Evolutionary conservation across 371 early-diverging fungal species (phyloP), one percentile per base, ranked within the genome.

Genomic region (Batrachochytrium dendrobatidis): DNA sequence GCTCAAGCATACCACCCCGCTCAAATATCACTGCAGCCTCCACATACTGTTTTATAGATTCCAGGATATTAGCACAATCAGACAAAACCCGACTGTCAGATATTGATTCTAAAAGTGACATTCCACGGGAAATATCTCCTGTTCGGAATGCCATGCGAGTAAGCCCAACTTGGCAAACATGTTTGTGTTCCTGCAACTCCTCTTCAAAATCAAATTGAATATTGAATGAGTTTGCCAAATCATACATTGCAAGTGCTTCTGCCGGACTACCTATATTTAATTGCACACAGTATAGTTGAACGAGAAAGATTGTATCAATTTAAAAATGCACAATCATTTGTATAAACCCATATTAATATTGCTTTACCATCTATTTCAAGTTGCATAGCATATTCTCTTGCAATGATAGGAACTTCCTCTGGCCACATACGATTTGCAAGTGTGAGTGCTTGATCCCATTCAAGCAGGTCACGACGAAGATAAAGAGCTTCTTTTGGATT

Each of bases 381-480:
- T 53, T 73, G 67, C 20, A 52, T 48, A 15, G 80, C 80, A 61
- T 75, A 80, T 35, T 71, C 74, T 17, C 53, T 35, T 3, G 74
- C 67, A 53, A 80, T 66, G 1, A 59, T 44, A 1, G 76, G 60
- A 1, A 77, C 59, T 35, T 80, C 70, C 24, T 53, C 58, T 4
- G 75, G 73, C 1, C 66, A 60, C 20, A 78, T 58, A 15, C 62
- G 67, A 1, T 20, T 50, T 0, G 80, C 80, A n/a, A 80, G 52
- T 7, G 44, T 46, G 55, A 80, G 53, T 3, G 80, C 80, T 33
- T 71, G 73, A 15, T 80, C 80, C 76, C 76, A 80, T 7, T 80
- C 73, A 57, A 67, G 58, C 46, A 80, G 57, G 34, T 72, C 66
- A 1, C 70, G 55, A 15, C 76, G 64, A 45, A 80, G 55, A 3